phyloP scores from a whole-genome alignment of 2,329 filamentous ascomycete genomes.

The Verticillium nubilum region DNA sequence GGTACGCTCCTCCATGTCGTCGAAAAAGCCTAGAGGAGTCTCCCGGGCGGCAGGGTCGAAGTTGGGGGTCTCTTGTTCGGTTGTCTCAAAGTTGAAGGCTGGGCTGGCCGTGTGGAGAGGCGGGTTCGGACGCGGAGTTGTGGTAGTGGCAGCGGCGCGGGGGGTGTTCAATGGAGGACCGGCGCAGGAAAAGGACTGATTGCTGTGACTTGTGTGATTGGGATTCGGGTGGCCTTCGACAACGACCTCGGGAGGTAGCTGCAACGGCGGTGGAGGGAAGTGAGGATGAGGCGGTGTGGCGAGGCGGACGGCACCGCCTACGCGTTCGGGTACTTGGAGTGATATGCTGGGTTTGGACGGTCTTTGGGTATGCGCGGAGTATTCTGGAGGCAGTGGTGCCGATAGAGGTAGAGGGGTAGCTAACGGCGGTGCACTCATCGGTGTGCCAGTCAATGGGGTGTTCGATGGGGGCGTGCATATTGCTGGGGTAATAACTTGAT shows the following conservation, averaged over 20 bases:
- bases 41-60: neutral
- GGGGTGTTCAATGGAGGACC: slow-evolving; percentile 12
- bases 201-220: neutral
- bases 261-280: neutral
- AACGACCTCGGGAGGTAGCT: slow-evolving; percentile 37
- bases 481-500: neutral
- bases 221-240: slow-evolving; percentile 35
- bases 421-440: slow-evolving; percentile 3
- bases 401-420: neutral
- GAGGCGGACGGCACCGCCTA: slow-evolving; percentile 54
- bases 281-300: slow-evolving; percentile 45
- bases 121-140: neutral
- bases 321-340: slow-evolving; percentile 41
- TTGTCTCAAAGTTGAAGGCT: neutral
- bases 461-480: slow-evolving; percentile 21
- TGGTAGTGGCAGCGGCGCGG: neutral
- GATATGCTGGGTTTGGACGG: slow-evolving; percentile 32
- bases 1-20: slow-evolving; percentile 37
- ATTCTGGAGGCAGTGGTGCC: slow-evolving; percentile 1
- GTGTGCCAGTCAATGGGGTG: slow-evolving; percentile 4
- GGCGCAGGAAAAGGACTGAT: neutral
- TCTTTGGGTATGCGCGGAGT: slow-evolving; percentile 6
- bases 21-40: slow-evolving; percentile 15
- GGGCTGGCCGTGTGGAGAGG: neutral
- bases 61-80: neutral